Percentiles rank a stretch among this genome's conserved stretches.
Conservation (phyloP, 805 yeast genomes). For the Saturnispora gosingensis region DNA sequence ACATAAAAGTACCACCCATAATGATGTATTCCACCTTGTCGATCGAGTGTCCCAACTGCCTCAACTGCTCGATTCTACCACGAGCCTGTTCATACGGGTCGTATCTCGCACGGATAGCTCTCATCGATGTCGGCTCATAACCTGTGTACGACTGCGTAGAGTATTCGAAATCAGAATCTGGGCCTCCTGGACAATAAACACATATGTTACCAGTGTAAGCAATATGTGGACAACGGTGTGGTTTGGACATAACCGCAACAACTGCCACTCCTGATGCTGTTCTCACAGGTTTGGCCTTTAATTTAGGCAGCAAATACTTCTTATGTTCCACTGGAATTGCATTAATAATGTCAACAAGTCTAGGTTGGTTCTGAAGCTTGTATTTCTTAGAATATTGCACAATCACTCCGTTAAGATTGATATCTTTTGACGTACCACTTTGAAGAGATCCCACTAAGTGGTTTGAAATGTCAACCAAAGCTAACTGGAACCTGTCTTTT, state of each 20-base stretch:
- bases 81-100: conserved; percentile 98
- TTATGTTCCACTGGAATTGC: conserved; percentile 95
- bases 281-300: conserved; percentile 97
- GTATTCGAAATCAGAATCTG: conserved; percentile 96
- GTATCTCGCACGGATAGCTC: conserved; percentile 97
- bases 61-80: conserved; percentile 91
- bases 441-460: conserved; percentile 75
- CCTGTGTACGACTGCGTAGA: conserved; percentile 98
- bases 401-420: conserved; percentile 85
- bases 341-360: conserved; percentile 87
- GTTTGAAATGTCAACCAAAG: conserved; percentile 85
- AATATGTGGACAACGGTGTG: conserved; percentile 97
- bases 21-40: conserved; percentile 96
- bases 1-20: conserved; percentile 99
- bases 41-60: conserved; percentile 91
- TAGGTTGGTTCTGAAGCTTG: conserved; percentile 84
- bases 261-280: conserved; percentile 99
- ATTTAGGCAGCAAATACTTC: conserved; percentile 81
- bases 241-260: conserved; percentile 98
- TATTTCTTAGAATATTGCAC: conserved; percentile 81
- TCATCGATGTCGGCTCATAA: conserved; percentile 97
- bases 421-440: conserved; percentile 48
- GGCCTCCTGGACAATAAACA: conserved; percentile 99
- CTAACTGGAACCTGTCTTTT: conserved; percentile 83
- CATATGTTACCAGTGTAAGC: conserved; percentile 98